These are phyloP conservation scores for Carex kokanica DNA, from an alignment of 176 grass and related monocot genomes.

Conservation along the genomic window DNA sequence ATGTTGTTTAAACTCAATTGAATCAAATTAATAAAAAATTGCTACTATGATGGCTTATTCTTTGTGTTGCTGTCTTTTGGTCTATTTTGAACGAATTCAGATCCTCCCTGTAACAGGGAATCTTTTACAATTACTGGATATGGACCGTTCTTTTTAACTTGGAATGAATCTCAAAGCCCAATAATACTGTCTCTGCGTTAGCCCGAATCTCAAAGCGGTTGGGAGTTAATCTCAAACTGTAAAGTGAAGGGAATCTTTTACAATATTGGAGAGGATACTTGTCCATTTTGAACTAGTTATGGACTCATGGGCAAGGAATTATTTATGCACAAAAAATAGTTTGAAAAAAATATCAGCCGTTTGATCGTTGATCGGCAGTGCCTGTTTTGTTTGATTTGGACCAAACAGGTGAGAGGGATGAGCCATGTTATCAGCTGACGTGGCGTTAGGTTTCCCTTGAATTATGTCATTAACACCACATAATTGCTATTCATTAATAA, in stretches of 20 bases:
- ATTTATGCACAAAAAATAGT: not conserved
- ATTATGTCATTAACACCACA: not conserved
- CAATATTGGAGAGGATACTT: no score
- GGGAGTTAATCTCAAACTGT: no score
- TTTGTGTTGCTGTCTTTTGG: not conserved
- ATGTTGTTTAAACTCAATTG: constrained; percentile 3
- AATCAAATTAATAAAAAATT: constrained; percentile 21
- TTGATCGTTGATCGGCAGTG: not conserved
- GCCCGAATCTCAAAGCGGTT: no score
- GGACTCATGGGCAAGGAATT: not conserved
- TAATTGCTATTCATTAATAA: not conserved
- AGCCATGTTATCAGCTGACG: not conserved
- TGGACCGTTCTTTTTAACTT: no score
- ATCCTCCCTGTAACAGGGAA: no score
- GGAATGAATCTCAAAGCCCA: no score
- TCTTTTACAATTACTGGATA: no score
- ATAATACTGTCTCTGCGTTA: no score
- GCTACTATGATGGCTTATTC: not conserved
- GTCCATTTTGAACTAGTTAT: not conserved
- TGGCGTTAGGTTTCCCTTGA: not conserved
- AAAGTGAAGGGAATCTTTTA: no score
- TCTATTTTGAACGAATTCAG: no score
- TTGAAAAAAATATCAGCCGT: not conserved
- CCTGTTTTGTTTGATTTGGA: not conserved
- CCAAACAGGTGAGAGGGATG: no score